Conservation (phyloP, 2,329 filamentous ascomycete genomes). For the Fusarium vanettenii region DNA sequence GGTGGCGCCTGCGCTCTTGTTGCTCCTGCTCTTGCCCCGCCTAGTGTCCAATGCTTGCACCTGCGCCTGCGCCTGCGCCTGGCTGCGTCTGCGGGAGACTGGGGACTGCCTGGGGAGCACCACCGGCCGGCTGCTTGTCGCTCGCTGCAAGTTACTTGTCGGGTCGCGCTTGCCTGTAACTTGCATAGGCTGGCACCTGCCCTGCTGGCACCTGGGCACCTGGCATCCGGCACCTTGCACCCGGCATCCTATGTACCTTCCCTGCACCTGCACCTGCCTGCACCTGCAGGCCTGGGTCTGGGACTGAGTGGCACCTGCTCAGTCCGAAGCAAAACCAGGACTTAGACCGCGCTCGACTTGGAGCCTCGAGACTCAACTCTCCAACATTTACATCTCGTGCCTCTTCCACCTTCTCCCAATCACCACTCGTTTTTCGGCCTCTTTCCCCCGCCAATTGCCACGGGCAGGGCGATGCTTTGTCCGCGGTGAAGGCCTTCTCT, state of each 20-base stretch:
- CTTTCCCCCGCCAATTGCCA: conserved; percentile 49
- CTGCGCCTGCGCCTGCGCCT: conserved; percentile 20
- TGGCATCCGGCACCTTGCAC: conserved; percentile 39
- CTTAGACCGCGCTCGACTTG: conserved; percentile 45
- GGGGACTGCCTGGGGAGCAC: conserved; percentile 23
- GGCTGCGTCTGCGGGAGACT: conserved; percentile 22
- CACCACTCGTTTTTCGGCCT: conserved; percentile 41
- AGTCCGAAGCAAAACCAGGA: conserved; percentile 42
- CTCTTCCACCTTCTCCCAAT: conserved; percentile 35
- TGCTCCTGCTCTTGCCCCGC: neutral
- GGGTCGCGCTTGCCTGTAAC: conserved; percentile 38
- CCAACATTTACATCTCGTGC: conserved; percentile 42
- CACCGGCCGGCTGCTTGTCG: conserved; percentile 27
- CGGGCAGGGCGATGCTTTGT: conserved; percentile 53
- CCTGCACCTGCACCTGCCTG: conserved; percentile 28
- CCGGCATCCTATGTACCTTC: conserved; percentile 34
- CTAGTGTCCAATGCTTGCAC: conserved; percentile 14
- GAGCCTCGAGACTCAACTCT: conserved; percentile 42
- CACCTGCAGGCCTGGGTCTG: conserved; percentile 14
- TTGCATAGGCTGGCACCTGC: conserved; percentile 37
- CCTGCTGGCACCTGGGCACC: conserved; percentile 38
- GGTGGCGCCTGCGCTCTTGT: conserved; percentile 21
- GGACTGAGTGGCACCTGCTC: conserved; percentile 40
- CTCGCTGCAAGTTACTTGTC: conserved; percentile 31
- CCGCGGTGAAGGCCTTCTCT: conserved; percentile 48